Conservation (phyloP, 768 basidiomycete species). For the Leccinum boreale region DNA sequence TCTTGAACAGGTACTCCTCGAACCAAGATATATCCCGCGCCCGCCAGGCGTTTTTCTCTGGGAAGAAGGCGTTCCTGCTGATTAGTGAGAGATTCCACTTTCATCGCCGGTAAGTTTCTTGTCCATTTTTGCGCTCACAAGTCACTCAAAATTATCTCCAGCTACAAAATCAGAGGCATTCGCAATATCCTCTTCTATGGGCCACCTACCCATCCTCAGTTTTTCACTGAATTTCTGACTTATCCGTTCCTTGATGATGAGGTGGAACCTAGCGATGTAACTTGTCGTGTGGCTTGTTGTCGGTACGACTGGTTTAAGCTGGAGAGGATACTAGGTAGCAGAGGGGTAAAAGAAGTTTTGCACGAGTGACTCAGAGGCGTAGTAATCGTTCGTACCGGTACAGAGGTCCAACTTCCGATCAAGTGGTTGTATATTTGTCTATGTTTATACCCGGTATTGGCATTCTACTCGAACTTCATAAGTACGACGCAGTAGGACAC, state of each 20-base stretch:
- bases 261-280: constrained; percentile 86
- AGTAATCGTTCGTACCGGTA: not conserved
- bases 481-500: not conserved
- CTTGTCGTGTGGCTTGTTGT: constrained; percentile 74
- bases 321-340: constrained; percentile 62
- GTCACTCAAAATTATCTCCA: constrained; percentile 25
- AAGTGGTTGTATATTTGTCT: constrained; percentile 9
- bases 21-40: constrained; percentile 94
- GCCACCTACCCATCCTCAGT: constrained; percentile 86
- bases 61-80: constrained; percentile 81
- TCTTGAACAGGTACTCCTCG: constrained; percentile 69
- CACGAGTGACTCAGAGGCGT: not conserved
- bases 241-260: constrained; percentile 90
- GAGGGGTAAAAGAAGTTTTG: constrained; percentile 19
- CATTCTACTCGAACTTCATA: not conserved
- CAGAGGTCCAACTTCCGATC: no score
- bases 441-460: constrained; percentile 9
- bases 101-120: constrained; percentile 65
- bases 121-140: not conserved
- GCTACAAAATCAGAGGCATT: constrained; percentile 91
- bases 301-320: constrained; percentile 87
- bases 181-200: constrained; percentile 93
- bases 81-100: constrained; percentile 99
- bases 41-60: constrained; percentile 87
- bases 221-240: constrained; percentile 85